Conservation (phyloP, 2,329 filamentous ascomycete species). For the Xylariaceae sp. region DNA sequence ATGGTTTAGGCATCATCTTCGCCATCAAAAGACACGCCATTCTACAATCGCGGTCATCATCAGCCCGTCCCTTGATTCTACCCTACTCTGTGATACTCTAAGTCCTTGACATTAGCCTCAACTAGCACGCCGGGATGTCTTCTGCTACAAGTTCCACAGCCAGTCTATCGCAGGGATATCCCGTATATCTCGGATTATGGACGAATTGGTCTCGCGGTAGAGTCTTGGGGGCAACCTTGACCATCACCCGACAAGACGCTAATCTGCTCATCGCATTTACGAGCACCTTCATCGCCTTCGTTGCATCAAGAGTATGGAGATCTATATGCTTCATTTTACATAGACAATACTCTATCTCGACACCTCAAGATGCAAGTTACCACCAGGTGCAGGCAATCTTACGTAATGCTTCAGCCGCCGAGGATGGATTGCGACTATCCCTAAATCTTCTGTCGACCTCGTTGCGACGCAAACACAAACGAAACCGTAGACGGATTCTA, state of each 20-base stretch:
- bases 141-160: not conserved
- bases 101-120: too few relatives aligned
- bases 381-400: conserved; percentile 16
- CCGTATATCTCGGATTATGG: conserved; percentile 14
- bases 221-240: conserved; percentile 13
- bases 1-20: too few relatives aligned
- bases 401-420: conserved; percentile 14
- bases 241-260: not conserved
- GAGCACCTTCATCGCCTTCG: conserved; percentile 15
- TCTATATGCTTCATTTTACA: conserved; percentile 14
- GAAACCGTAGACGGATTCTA: not conserved
- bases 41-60: too few relatives aligned
- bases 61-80: too few relatives aligned
- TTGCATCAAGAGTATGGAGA: conserved; percentile 15
- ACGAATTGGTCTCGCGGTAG: conserved; percentile 14
- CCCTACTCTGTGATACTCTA: too few relatives aligned
- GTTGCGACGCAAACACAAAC: conserved; percentile 1
- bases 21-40: too few relatives aligned
- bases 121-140: too few relatives aligned
- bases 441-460: conserved; percentile 2
- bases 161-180: not conserved
- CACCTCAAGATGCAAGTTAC: conserved; percentile 5
- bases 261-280: conserved; percentile 15
- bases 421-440: conserved; percentile 5
- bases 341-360: conserved; percentile 5